Percentiles rank a stretch among this genome's conserved stretches.
phyloP scores from a whole-genome alignment of 116 monocot species.

The Posidonia oceanica region DNA sequence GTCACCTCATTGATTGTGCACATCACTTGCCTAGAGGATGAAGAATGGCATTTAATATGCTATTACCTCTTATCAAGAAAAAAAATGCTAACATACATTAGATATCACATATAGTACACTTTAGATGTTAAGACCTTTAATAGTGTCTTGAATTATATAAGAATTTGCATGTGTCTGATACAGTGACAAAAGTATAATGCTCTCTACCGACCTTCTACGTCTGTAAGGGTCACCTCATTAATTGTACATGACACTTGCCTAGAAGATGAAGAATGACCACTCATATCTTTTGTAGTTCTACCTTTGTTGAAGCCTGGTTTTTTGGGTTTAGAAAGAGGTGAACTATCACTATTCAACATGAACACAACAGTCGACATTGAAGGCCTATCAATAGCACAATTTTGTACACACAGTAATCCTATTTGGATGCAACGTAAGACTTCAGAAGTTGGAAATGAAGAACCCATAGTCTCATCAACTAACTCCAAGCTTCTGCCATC shows the following conservation, averaged over 20 bases:
- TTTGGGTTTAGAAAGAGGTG: slow-evolving; percentile 14
- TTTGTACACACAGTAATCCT: slow-evolving; percentile 22
- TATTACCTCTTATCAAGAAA: too few relatives aligned
- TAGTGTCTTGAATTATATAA: too few relatives aligned
- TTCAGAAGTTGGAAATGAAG: neutral
- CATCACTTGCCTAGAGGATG: too few relatives aligned
- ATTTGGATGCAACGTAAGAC: slow-evolving; percentile 17
- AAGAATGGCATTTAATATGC: too few relatives aligned
- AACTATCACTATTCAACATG: slow-evolving; percentile 17
- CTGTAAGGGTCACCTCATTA: neutral
- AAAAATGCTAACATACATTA: too few relatives aligned
- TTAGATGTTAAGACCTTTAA: too few relatives aligned
- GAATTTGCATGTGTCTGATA: too few relatives aligned
- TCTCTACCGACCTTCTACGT: neutral
- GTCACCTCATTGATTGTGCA: too few relatives aligned
- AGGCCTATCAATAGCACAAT: slow-evolving; percentile 13
- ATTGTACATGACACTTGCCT: neutral
- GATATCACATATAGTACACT: too few relatives aligned
- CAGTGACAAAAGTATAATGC: too few relatives aligned
- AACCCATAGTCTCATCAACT: slow-evolving; percentile 4
- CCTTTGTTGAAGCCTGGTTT: slow-evolving; percentile 1
- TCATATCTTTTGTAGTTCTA: neutral
- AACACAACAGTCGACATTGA: slow-evolving; percentile 20
- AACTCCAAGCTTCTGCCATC: slow-evolving; percentile 14
- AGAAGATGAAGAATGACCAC: neutral